Conservation (phyloP, 352 stramenopile species). For the Saprolegnia diclina region DNA sequence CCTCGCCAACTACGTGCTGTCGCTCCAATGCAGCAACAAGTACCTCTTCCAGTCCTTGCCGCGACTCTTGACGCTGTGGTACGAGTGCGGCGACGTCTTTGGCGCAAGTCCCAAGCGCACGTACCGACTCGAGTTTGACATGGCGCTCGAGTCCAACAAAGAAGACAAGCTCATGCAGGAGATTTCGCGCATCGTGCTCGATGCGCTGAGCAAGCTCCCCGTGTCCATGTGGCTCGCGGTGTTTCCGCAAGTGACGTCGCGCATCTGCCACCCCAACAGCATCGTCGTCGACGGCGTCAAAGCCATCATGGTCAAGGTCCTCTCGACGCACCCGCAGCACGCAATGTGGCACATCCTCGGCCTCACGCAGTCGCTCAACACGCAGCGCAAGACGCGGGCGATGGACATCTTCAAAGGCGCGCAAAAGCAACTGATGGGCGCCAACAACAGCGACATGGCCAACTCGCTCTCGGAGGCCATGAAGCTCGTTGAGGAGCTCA, state of each 20-base stretch:
- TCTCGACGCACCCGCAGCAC: constrained; percentile 93
- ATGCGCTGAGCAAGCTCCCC: constrained; percentile 49
- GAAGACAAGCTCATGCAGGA: constrained; percentile 61
- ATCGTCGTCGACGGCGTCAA: constrained; percentile 86
- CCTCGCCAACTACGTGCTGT: constrained; percentile 92
- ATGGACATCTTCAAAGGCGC: constrained; percentile 56
- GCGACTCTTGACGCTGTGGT: constrained; percentile 96
- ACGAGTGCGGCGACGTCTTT: constrained; percentile 90
- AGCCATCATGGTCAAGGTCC: constrained; percentile 90
- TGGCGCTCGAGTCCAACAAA: constrained; percentile 42
- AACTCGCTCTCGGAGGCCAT: constrained; percentile 85
- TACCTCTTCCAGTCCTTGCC: constrained; percentile 97
- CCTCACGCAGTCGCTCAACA: constrained; percentile 88
- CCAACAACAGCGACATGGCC: constrained; percentile 55
- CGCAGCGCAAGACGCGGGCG: constrained; percentile 53
- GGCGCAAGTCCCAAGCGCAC: constrained; percentile 47
- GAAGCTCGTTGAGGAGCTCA: constrained; percentile 90
- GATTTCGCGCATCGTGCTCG: constrained; percentile 56
- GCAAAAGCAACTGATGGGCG: constrained; percentile 60
- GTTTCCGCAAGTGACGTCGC: constrained; percentile 97
- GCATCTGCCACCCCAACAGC: constrained; percentile 85
- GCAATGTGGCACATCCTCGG: constrained; percentile 96
- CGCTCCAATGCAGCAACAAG: constrained; percentile 84
- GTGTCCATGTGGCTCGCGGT: constrained; percentile 96
- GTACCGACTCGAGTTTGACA: constrained; percentile 50